Evolutionary conservation across 2,329 filamentous ascomycete genomes (phyloP).

Genomic region (Podosphaera fusca): DNA sequence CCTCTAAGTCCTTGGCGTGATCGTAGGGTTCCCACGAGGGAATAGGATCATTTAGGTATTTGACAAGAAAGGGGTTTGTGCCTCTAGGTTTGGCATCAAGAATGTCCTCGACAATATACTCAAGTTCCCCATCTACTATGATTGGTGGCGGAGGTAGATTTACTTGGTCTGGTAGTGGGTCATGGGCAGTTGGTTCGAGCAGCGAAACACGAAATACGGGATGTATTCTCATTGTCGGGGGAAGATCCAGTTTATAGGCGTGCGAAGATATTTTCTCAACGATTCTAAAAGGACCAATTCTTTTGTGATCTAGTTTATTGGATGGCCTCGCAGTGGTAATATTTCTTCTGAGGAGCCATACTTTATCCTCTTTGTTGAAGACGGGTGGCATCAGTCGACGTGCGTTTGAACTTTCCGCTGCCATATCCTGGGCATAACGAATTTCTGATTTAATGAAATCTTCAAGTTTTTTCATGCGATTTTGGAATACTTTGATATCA

Average conservation of each 20-base stretch:
- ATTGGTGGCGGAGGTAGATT: background rate
- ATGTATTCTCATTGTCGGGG: slow-evolving; percentile 1
- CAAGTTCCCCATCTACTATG: background rate
- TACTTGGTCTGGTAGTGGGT: background rate
- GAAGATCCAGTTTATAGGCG: slow-evolving; percentile 1
- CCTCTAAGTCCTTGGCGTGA: background rate
- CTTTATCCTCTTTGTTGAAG: background rate
- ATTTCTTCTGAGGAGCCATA: background rate
- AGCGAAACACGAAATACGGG: slow-evolving; percentile 3
- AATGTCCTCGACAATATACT: background rate
- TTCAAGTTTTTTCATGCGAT: background rate
- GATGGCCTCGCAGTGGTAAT: background rate
- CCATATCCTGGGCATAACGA: too few relatives aligned
- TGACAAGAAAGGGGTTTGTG: background rate
- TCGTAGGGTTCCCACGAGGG: background rate
- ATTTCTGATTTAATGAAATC: background rate
- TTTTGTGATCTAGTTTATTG: slow-evolving; percentile 2
- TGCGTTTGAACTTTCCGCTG: background rate
- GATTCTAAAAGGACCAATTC: slow-evolving; percentile 2
- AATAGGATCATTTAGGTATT: background rate
- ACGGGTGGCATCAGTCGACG: background rate
- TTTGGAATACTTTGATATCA: background rate
- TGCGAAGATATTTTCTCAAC: background rate
- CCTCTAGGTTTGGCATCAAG: background rate
- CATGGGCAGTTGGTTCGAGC: background rate